These are phyloP conservation scores for Protomyces arabidopsidicola DNA, from an alignment of 1,139 yeast species.

Conservation along the genomic window DNA sequence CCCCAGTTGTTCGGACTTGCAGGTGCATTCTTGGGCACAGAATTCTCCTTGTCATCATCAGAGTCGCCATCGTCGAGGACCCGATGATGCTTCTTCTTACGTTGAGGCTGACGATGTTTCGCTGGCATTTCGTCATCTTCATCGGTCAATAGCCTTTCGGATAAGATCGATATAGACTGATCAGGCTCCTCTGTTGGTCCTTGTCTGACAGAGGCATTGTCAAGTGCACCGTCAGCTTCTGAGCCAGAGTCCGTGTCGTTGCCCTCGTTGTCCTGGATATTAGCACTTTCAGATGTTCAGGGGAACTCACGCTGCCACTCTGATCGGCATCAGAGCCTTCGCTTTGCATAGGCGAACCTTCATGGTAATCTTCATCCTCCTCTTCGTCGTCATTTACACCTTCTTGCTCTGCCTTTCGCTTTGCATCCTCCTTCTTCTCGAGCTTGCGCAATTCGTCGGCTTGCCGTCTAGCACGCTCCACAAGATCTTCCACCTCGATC, in stretches of 20 bases:
- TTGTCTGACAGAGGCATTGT: conserved; percentile 31
- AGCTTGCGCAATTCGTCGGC: conserved; percentile 40
- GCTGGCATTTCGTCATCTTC: conserved; percentile 1
- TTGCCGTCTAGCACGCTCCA: conserved; percentile 52
- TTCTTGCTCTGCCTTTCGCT: conserved; percentile 26
- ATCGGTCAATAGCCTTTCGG: conserved; percentile 8
- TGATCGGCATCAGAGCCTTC: conserved; percentile 37
- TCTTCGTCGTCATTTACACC: conserved; percentile 45
- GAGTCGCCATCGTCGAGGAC: conserved; percentile 14
- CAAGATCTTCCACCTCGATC: conserved; percentile 46
- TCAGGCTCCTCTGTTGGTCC: background rate
- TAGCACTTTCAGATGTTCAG: conserved; percentile 30
- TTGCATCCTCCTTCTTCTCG: conserved; percentile 44
- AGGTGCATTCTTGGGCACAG: background rate
- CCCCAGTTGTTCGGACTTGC: background rate
- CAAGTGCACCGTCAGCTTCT: conserved; percentile 36
- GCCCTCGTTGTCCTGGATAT: conserved; percentile 1
- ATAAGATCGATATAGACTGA: conserved; percentile 1
- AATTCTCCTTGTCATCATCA: conserved; percentile 21
- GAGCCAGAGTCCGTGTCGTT: background rate
- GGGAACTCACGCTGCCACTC: conserved; percentile 27
- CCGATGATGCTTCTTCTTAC: background rate
- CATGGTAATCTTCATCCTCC: conserved; percentile 39
- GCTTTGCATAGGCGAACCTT: conserved; percentile 33
- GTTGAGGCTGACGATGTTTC: background rate